Conservation (phyloP, 1,139 yeast species). For the Magnusiomyces paraingens region DNA sequence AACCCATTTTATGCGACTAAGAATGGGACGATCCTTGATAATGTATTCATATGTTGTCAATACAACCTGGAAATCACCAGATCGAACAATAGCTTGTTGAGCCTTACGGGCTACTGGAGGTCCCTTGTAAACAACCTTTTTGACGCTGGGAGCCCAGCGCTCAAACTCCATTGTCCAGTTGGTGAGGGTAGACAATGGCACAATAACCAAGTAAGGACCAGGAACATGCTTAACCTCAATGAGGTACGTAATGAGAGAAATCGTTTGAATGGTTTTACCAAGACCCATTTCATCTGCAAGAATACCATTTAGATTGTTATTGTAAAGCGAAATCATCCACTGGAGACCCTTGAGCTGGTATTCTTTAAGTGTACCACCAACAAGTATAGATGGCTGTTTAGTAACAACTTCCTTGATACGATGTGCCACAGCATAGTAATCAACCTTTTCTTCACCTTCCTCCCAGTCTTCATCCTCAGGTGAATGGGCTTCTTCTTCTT, state of each 20-base stretch:
- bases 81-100: slow-evolving; percentile 60
- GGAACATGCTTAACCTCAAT: slow-evolving; percentile 58
- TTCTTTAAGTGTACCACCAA: slow-evolving; percentile 90
- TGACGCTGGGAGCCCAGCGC: slow-evolving; percentile 71
- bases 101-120: slow-evolving; percentile 82
- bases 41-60: slow-evolving; percentile 70
- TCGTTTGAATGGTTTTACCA: slow-evolving; percentile 83
- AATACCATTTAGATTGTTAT: slow-evolving; percentile 90
- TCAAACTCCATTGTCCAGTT: slow-evolving; percentile 97
- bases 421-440: slow-evolving; percentile 94
- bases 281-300: slow-evolving; percentile 93
- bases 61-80: slow-evolving; percentile 81
- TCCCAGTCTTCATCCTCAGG: slow-evolving; percentile 25
- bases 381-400: slow-evolving; percentile 78
- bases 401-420: slow-evolving; percentile 71
- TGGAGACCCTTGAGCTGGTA: slow-evolving; percentile 91
- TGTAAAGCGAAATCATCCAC: slow-evolving; percentile 96
- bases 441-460: slow-evolving; percentile 53
- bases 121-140: slow-evolving; percentile 40
- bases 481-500: slow-evolving; percentile 61
- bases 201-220: slow-evolving; percentile 72
- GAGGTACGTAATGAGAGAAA: slow-evolving; percentile 67
- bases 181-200: slow-evolving; percentile 88
- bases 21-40: slow-evolving; percentile 79
- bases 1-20: slow-evolving; percentile 76